Conservation (phyloP, 1,284 basidiomycete genomes). For the Cystobasidium sp. region DNA sequence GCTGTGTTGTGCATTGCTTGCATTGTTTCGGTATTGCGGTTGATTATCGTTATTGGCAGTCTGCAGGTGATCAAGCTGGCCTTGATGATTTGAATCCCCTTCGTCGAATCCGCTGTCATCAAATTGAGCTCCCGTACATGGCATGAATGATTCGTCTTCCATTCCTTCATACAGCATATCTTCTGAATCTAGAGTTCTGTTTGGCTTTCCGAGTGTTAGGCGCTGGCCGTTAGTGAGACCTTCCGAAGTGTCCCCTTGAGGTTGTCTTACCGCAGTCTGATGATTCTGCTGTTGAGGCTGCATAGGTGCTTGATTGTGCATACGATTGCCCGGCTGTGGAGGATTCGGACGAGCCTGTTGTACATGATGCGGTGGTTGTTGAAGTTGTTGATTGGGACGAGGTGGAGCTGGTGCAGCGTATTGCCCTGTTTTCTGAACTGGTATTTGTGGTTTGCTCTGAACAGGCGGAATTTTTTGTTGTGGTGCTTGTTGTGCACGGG, state of each 20-base stretch:
- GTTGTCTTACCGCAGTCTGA: neutral
- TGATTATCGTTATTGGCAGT: too few relatives aligned
- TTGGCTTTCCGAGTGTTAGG: neutral
- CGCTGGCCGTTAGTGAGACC: too few relatives aligned
- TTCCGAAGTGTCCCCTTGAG: neutral
- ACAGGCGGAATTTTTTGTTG: neutral
- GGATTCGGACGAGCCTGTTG: constrained; percentile 2
- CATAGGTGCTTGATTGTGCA: neutral
- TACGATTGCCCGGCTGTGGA: neutral
- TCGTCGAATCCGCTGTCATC: constrained; percentile 39
- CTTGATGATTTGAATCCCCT: neutral
- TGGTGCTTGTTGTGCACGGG: neutral
- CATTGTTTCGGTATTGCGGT: too few relatives aligned
- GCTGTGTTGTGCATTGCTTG: neutral
- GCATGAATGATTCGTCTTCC: constrained; percentile 13
- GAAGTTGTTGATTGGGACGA: too few relatives aligned
- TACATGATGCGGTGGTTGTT: neutral
- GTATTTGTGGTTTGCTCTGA: neutral
- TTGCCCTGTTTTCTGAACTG: neutral
- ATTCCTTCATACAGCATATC: constrained; percentile 34
- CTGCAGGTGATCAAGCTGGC: neutral
- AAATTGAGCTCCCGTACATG: neutral
- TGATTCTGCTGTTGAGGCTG: neutral
- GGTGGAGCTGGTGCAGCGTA: too few relatives aligned
- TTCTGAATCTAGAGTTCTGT: constrained; percentile 15